Percentiles rank a stretch among this genome's conserved stretches.
Evolutionary conservation across 805 yeast species (phyloP).

Genomic region (Naumovozyma dairenensis): DNA sequence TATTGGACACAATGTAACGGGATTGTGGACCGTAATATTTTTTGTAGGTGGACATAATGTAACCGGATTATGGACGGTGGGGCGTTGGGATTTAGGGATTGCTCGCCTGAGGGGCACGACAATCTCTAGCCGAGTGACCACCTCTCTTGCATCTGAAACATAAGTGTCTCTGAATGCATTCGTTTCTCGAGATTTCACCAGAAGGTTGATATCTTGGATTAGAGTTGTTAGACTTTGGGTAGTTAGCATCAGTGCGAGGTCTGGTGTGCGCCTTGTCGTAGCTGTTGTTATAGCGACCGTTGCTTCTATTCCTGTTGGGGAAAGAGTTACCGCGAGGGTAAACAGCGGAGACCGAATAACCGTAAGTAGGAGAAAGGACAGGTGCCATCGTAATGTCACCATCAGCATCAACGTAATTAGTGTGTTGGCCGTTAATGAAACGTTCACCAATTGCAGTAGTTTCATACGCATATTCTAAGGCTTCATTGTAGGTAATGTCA

Average conservation of each 20-base stretch:
- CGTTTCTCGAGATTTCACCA: background rate
- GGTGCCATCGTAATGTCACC: background rate
- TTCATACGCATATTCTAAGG: background rate
- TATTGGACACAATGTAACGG: background rate
- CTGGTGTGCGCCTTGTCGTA: too few relatives aligned
- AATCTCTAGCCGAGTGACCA: slow-evolving; percentile 1
- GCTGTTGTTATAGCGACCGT: too few relatives aligned
- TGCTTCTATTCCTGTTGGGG: background rate
- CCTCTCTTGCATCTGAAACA: slow-evolving; percentile 2
- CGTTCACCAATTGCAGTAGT: slow-evolving; percentile 1
- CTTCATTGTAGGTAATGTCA: background rate
- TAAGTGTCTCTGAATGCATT: slow-evolving; percentile 1
- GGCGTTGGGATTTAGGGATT: too few relatives aligned
- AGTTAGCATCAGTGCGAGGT: too few relatives aligned
- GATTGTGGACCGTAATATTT: too few relatives aligned
- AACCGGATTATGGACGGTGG: too few relatives aligned
- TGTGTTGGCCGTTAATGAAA: background rate
- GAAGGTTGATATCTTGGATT: background rate
- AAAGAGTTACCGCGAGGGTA: background rate
- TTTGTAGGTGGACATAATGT: too few relatives aligned
- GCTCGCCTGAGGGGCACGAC: background rate
- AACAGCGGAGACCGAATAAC: background rate
- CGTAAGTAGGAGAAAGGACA: background rate
- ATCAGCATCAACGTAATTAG: background rate
- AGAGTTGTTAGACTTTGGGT: background rate